Percentiles rank a stretch among this genome's conserved stretches.
Evolutionary conservation across 2,329 filamentous ascomycete species (phyloP).

Genomic region (Fusarium longipes): DNA sequence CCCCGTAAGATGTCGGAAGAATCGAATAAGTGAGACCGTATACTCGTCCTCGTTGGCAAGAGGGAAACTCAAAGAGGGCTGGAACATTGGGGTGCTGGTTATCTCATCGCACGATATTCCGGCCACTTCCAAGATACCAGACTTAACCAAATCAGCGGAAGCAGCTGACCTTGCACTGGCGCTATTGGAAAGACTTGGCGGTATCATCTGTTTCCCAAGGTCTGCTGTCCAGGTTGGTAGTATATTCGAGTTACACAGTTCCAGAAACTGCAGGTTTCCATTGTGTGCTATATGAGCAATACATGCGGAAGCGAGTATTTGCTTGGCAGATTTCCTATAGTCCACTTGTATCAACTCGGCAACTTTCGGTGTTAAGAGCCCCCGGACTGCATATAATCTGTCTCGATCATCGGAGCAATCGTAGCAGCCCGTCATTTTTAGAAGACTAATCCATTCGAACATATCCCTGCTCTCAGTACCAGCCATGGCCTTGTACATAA

Average conservation of each 20-base stretch:
- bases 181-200: not conserved
- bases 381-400: not conserved
- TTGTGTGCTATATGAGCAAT: not conserved
- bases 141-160: not conserved
- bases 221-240: not conserved
- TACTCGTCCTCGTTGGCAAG: not conserved
- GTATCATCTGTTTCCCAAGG: not conserved
- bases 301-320: not conserved
- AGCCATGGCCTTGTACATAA: not conserved
- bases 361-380: not conserved
- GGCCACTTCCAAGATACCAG: not conserved
- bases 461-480: not conserved
- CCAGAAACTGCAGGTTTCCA: not conserved
- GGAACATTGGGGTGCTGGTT: not conserved
- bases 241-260: not conserved
- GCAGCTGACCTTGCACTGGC: not conserved
- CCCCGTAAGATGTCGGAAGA: not conserved
- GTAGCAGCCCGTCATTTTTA: not conserved
- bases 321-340: not conserved
- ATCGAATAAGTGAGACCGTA: not conserved
- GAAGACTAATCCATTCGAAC: not conserved
- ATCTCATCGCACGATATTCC: not conserved
- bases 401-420: not conserved
- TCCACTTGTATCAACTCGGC: not conserved
- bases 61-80: not conserved